Evolutionary conservation across 129 eudicot species (phyloP), one percentile per base, ranked within the genome.

Genomic region (Flaveria sonorensis): DNA sequence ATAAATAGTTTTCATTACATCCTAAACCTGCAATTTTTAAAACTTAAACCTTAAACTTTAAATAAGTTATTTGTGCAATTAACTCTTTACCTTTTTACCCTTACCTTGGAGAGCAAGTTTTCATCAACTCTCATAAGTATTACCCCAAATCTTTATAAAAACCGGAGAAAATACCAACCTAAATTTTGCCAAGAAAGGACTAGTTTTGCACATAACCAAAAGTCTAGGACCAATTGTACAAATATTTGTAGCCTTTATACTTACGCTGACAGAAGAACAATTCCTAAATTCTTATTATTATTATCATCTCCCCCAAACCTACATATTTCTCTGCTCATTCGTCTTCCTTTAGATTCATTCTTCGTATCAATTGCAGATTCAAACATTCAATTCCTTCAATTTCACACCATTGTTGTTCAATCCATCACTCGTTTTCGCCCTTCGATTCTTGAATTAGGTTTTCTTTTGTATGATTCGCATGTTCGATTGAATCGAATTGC

Each of bases 401-500:
- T 59, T 46, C 6, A 0, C 40, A 7, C 74, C 28, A 46, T 11
- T 48, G 20, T 23, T 64, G 70, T 76, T 63, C 55, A 71, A 36
- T 79, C 46, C 6, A 16, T 60, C 65, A 42, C 14, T 42, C 28
- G 20, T 16, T 65, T 47, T 65, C 21, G 10, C 74, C 56, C 28
- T 57, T 70, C 59, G 45, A 71, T 36, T 36, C 56, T 84, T 20
- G 53, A 75, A 55, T 64, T 76, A 80, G 87, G 87, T 79, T 79
- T 83, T 71, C 32, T 23, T 18, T 52, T 63, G 47, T 71, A 42
- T 32, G 36, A 9, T 64, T 65, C 11, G 12, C 61, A 46, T 69
- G 36, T 61, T 76, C 65, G 36, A 47, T 56, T 69, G 19, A 28
- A 74, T 82, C 50, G 65, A 67, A 52, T 71, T 23, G 43, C 20